Base-by-base conservation (phyloP, 208 protist genomes). In the Wallacemonas collosoma region DNA sequence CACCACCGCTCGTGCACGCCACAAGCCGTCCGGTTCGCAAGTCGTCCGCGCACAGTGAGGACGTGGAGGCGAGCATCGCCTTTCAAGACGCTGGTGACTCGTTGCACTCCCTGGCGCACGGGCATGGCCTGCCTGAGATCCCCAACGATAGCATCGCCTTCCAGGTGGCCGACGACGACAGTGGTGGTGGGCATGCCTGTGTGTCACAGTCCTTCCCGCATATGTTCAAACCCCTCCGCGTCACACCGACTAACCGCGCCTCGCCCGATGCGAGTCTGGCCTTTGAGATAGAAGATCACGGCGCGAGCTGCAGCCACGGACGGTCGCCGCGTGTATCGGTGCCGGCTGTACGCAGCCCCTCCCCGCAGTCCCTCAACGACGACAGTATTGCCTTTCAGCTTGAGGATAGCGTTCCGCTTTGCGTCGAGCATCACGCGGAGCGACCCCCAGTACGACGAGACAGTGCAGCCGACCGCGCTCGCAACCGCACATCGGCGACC, bases 331-430 rank as follows among this genome's bases (percentile, higher is more conserved):
- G 26, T 15, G 53, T 45, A 53, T 48, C 38, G 17, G 38, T 17
- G 40, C n/a, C 1, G 36, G 36, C 64, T 15, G 2, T 40, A 41
- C 15, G 53, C 47, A 7, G 60, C 51, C 45, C 17, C 35, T 66
- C 47, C 11, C 38, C 45, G 7, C 72, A 77, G 51, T 60, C 66
- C 1, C 38, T 61, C 17, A 63, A 69, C 39, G 88, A 79, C 63
- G 72, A 75, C 50, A 91, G 86, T 76, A 88, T 86, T 58, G 63
- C 80, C 15, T 88, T 88, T 69, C 66, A 83, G 8, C 45, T 91
- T n/a, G 64, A 77, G 11, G 81, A 87, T 7, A 76, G 75, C 35
- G 15, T 60, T 11, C 55, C 55, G 26, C 61, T n/a, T 40, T 8
- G 35, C 15, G 55, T 60, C 15, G 55, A 12, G 55, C 55, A 35